Conservation (phyloP, 2,329 filamentous ascomycete genomes). For the Cladosporium oxysporum region DNA sequence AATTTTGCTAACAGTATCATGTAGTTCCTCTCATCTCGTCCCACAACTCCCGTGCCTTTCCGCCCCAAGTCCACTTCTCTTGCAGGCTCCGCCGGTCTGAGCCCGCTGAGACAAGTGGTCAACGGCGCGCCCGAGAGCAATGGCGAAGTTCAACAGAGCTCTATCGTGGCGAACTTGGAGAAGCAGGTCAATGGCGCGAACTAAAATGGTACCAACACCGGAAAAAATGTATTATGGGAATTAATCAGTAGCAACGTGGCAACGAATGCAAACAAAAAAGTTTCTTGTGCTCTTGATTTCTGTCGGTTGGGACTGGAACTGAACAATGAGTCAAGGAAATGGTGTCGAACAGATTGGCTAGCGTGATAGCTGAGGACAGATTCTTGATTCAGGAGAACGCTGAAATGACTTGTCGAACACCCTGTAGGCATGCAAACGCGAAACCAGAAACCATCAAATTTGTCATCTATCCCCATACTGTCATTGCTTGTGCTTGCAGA, state of each 20-base stretch:
- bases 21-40: constrained; percentile 72
- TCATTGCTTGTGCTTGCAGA: not conserved
- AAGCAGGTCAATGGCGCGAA: constrained; percentile 27
- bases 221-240: not conserved
- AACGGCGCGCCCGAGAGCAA: constrained; percentile 34
- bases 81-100: constrained; percentile 24
- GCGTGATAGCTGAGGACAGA: too few relatives aligned
- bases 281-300: not conserved
- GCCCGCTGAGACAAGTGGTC: constrained; percentile 32
- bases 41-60: constrained; percentile 67
- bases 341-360: not conserved
- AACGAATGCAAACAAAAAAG: not conserved
- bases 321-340: not conserved
- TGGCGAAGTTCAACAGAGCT: constrained; percentile 33
- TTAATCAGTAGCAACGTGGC: not conserved
- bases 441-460: too few relatives aligned
- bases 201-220: not conserved
- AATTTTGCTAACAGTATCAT: constrained; percentile 14
- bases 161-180: constrained; percentile 36
- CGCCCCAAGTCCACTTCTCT: constrained; percentile 47
- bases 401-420: not conserved
- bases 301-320: not conserved
- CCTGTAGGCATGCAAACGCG: not conserved
- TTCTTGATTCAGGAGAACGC: too few relatives aligned
- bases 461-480: too few relatives aligned